Percentiles rank a stretch among this genome's conserved stretches.
Evolutionary conservation across 768 basidiomycete species (phyloP).

Genomic region (Holtermannia corniformis): DNA sequence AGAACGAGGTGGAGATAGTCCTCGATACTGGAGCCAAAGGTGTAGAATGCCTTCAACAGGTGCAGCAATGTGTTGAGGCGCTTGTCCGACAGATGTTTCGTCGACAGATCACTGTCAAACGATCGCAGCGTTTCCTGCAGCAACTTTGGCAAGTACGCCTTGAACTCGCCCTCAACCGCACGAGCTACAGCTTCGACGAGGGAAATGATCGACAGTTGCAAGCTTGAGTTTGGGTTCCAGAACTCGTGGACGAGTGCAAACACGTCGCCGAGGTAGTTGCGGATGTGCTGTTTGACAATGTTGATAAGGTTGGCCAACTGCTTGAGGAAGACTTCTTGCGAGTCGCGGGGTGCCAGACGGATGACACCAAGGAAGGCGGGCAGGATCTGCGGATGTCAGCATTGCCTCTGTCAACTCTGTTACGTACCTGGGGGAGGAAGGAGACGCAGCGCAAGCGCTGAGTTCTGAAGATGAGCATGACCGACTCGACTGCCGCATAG

Average conservation of each 20-base stretch:
- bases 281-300: conserved; percentile 94
- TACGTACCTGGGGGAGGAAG: conserved; percentile 76
- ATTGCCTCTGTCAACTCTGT: background rate
- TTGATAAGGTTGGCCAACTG: conserved; percentile 90
- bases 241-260: conserved; percentile 78
- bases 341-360: conserved; percentile 58
- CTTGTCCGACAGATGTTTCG: conserved; percentile 50
- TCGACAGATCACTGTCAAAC: conserved; percentile 38
- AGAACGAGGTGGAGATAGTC: conserved; percentile 96
- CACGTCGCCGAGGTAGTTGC: conserved; percentile 77
- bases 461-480: conserved; percentile 98
- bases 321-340: conserved; percentile 78
- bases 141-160: conserved; percentile 83
- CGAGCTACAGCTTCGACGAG: conserved; percentile 86
- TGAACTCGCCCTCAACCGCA: conserved; percentile 93
- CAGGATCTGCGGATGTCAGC: conserved; percentile 55
- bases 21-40: conserved; percentile 92
- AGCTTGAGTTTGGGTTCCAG: conserved; percentile 61
- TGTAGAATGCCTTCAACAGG: conserved; percentile 86
- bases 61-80: conserved; percentile 56
- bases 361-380: conserved; percentile 89
- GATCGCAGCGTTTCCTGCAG: conserved; percentile 78
- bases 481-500: conserved; percentile 88
- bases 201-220: conserved; percentile 85
- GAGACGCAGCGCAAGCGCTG: conserved; percentile 93